Percentiles rank a stretch among this genome's conserved stretches.
These are phyloP conservation scores for Melanogaster broomeanus DNA, from an alignment of 768 basidiomycete species.

Conservation along the genomic window DNA sequence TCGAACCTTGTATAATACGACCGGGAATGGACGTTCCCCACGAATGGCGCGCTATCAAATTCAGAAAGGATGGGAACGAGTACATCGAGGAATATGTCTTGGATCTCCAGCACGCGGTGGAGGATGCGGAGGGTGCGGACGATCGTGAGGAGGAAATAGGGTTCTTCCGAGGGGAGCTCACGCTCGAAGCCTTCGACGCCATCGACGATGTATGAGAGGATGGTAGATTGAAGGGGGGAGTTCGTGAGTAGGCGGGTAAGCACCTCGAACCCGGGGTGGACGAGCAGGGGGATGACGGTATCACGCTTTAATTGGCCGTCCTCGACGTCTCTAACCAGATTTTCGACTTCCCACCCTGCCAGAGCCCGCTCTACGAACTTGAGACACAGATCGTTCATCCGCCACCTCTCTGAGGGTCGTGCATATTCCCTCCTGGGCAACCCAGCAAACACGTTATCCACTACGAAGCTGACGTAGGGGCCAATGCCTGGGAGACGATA, in stretches of 20 bases:
- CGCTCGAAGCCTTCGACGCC: constrained; percentile 78
- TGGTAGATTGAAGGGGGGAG: constrained; percentile 66
- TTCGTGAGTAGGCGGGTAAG: constrained; percentile 77
- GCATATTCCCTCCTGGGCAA: constrained; percentile 76
- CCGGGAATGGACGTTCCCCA: constrained; percentile 58
- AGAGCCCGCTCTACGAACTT: constrained; percentile 84
- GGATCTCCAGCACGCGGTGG: constrained; percentile 78
- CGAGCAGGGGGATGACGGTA: constrained; percentile 52
- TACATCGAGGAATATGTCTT: constrained; percentile 88
- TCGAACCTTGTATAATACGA: constrained; percentile 77
- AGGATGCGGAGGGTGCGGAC: constrained; percentile 81
- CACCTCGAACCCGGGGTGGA: constrained; percentile 88
- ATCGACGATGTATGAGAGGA: constrained; percentile 81
- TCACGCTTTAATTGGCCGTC: constrained; percentile 55
- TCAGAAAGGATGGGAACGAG: constrained; percentile 78
- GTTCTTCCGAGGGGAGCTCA: constrained; percentile 65
- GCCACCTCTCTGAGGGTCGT: constrained; percentile 78
- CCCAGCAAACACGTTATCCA: constrained; percentile 86
- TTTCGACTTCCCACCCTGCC: constrained; percentile 79
- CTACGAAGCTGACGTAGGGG: constrained; percentile 82
- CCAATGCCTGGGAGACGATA: constrained; percentile 79
- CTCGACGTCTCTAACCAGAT: constrained; percentile 59
- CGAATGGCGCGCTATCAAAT: constrained; percentile 53
- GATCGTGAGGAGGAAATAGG: constrained; percentile 73
- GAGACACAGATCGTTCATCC: constrained; percentile 81